Conservation (phyloP, 495 filamentous ascomycete genomes). For the Clavariopsis aquatica region DNA sequence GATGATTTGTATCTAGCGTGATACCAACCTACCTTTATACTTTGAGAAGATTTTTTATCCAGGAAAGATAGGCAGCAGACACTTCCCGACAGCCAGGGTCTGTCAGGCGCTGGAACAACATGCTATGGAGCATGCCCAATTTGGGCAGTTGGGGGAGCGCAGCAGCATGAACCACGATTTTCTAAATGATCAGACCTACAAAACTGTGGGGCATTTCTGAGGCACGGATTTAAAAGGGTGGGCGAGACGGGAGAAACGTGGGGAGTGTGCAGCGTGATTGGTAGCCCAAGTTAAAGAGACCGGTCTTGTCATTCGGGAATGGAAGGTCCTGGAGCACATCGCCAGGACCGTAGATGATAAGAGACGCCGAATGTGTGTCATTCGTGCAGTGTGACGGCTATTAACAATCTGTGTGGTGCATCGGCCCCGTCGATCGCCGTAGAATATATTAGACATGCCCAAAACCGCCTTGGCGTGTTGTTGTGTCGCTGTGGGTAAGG, state of each 20-base stretch:
- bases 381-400: conserved; percentile 11
- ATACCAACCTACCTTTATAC: conserved; percentile 23
- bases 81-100: conserved; percentile 10
- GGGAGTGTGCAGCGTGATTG: conserved; percentile 7
- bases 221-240: conserved; percentile 3
- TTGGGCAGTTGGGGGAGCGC: conserved; percentile 19
- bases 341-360: conserved; percentile 26
- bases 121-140: conserved; percentile 30
- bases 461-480: conserved; percentile 28
- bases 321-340: conserved; percentile 14
- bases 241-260: background rate
- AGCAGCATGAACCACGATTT: conserved; percentile 26
- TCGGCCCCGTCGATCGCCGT: conserved; percentile 24
- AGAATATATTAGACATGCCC: conserved; percentile 29
- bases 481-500: conserved; percentile 11
- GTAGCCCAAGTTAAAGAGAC: conserved; percentile 9
- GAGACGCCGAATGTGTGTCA: conserved; percentile 15
- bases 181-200: conserved; percentile 23
- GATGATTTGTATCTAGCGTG: conserved; percentile 9
- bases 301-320: background rate
- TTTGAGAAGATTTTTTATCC: background rate
- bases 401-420: conserved; percentile 33
- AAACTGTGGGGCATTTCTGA: conserved; percentile 21
- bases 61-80: background rate
- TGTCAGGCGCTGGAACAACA: conserved; percentile 13